These are phyloP conservation scores for Daldinia concentrica DNA, from an alignment of 495 filamentous ascomycete species.

Conservation along the genomic window DNA sequence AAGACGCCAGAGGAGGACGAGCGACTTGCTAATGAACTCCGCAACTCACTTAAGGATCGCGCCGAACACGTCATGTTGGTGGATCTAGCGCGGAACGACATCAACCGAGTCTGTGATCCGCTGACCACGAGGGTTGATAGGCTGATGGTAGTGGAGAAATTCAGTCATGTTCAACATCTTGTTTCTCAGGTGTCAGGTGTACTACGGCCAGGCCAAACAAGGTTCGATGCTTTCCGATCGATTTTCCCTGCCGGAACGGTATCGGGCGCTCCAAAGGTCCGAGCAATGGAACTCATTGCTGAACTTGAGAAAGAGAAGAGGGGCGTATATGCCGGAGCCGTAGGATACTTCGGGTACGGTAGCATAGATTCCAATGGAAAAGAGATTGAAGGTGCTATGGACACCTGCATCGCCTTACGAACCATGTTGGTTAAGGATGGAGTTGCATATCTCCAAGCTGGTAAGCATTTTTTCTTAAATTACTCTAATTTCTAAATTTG, in stretches of 20 bases:
- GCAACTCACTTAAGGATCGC: slow-evolving; percentile 85
- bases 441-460: slow-evolving; percentile 90
- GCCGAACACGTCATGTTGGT: slow-evolving; percentile 99
- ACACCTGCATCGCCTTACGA: slow-evolving; percentile 96
- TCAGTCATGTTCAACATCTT: slow-evolving; percentile 96
- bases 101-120: slow-evolving; percentile 96
- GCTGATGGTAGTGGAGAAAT: slow-evolving; percentile 94
- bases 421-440: slow-evolving; percentile 96
- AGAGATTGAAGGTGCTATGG: slow-evolving; percentile 83
- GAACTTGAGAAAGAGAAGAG: slow-evolving; percentile 93
- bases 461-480: slow-evolving; percentile 47
- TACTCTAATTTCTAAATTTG: not conserved
- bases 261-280: slow-evolving; percentile 92
- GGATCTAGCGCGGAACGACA: slow-evolving; percentile 95
- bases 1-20: slow-evolving; percentile 82
- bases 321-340: slow-evolving; percentile 95
- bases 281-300: slow-evolving; percentile 95
- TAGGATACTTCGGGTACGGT: slow-evolving; percentile 88
- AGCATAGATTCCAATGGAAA: slow-evolving; percentile 57
- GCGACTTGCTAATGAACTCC: slow-evolving; percentile 77
- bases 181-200: slow-evolving; percentile 94
- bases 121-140: slow-evolving; percentile 86
- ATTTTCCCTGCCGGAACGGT: slow-evolving; percentile 98
- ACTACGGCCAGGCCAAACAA: slow-evolving; percentile 80
- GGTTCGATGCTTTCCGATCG: slow-evolving; percentile 94